Evolutionary conservation across 78 protist species (phyloP).

Genomic region (slime mould (Dictyostelium discoideum)): DNA sequence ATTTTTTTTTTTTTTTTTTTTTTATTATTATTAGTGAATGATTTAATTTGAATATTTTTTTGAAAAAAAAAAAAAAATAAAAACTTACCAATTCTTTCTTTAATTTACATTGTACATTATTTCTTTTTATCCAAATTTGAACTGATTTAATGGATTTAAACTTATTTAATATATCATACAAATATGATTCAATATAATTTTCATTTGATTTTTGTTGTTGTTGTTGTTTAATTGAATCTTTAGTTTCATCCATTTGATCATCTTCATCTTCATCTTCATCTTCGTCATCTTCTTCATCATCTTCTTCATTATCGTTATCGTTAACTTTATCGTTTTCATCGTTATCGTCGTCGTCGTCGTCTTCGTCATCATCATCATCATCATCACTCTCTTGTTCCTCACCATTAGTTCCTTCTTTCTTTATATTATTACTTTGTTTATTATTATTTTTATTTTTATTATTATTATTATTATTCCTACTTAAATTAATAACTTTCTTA

Average conservation of each 20-base stretch:
- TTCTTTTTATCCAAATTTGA: slow-evolving; percentile 18
- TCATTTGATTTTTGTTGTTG: background rate
- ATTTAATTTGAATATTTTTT: no score
- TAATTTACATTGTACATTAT: background rate
- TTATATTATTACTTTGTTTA: background rate
- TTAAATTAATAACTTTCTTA: background rate
- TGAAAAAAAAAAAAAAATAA: background rate
- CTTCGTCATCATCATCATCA: background rate
- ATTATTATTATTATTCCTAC: background rate
- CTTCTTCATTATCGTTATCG: background rate
- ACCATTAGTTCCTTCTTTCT: background rate
- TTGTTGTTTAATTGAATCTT: background rate
- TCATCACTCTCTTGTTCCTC: background rate
- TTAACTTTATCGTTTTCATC: background rate
- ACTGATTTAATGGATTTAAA: slow-evolving; percentile 28
- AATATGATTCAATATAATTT: slow-evolving; percentile 3
- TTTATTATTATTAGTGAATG: background rate
- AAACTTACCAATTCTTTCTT: background rate
- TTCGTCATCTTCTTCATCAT: background rate
- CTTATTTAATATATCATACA: slow-evolving; percentile 15
- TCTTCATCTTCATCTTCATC: background rate
- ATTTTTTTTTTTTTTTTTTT: background rate
- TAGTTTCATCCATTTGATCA: background rate
- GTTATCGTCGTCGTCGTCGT: background rate
- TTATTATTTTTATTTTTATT: background rate